phyloP scores from a whole-genome alignment of 106 monocot species.

The Agapanthus africanus region DNA sequence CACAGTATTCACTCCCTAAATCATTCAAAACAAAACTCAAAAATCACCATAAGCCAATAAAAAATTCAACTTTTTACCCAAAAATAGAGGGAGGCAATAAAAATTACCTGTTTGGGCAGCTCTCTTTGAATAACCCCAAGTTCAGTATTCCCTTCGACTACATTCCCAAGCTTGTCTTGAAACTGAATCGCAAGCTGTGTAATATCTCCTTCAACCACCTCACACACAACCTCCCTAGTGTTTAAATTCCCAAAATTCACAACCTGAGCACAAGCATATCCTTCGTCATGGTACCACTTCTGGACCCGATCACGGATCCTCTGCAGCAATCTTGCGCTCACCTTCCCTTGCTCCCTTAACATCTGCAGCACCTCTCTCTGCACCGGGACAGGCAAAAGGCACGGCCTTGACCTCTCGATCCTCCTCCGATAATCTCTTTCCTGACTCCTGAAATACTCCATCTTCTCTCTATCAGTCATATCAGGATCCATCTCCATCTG shows the following conservation, averaged over 20 bases:
- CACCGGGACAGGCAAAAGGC: conserved; percentile 65
- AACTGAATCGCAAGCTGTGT: conserved; percentile 82
- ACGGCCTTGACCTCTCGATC: conserved; percentile 61
- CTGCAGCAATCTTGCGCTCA: conserved; percentile 91
- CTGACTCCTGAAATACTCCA: conserved; percentile 75
- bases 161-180: conserved; percentile 95
- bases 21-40: not conserved
- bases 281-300: conserved; percentile 97
- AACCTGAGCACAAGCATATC: conserved; percentile 93
- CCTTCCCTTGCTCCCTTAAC: conserved; percentile 73
- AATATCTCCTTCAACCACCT: conserved; percentile 96
- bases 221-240: conserved; percentile 90
- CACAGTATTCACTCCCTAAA: not conserved
- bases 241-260: conserved; percentile 97
- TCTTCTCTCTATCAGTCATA: conserved; percentile 92
- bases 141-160: conserved; percentile 80
- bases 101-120: conserved; percentile 72
- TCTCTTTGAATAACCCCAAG: conserved; percentile 70
- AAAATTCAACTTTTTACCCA: no score
- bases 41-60: not conserved
- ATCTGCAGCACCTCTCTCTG: conserved; percentile 66
- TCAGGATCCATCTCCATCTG: conserved; percentile 78
- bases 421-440: conserved; percentile 79
- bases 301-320: conserved; percentile 86
- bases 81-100: not conserved